Conservation (phyloP, 1,284 basidiomycete genomes). For the Schizopora paradoxa region DNA sequence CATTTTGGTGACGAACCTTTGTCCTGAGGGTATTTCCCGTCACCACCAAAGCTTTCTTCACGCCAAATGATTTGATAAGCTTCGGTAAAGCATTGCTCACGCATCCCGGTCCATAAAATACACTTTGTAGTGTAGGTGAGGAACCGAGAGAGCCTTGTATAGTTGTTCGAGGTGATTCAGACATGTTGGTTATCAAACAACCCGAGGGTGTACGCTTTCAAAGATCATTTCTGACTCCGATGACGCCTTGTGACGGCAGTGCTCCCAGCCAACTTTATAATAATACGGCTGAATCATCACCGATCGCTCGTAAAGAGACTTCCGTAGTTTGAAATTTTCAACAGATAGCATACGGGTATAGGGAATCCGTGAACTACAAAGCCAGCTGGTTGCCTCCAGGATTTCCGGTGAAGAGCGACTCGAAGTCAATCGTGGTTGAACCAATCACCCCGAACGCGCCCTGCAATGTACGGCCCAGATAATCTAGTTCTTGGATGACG, state of each 20-base stretch:
- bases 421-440: slow-evolving; percentile 61
- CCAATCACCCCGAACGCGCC: slow-evolving; percentile 86
- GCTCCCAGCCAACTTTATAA: too few species aligned
- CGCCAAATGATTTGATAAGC: slow-evolving; percentile 47
- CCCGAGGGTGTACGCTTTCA: too few species aligned
- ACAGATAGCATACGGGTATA: too few species aligned
- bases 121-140: slow-evolving; percentile 56
- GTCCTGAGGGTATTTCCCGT: slow-evolving; percentile 64
- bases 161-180: too few species aligned
- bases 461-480: slow-evolving; percentile 72
- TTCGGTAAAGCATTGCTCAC: slow-evolving; percentile 56
- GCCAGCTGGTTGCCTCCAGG: too few species aligned
- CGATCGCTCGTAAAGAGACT: too few species aligned
- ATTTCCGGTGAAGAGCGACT: slow-evolving; percentile 59
- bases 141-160: slow-evolving; percentile 54
- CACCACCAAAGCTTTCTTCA: slow-evolving; percentile 60
- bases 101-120: slow-evolving; percentile 67
- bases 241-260: too few species aligned
- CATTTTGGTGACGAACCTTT: slow-evolving; percentile 41
- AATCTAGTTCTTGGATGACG: slow-evolving; percentile 82
- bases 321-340: too few species aligned
- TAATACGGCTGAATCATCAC: too few species aligned
- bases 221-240: too few species aligned
- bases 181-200: too few species aligned
- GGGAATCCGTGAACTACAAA: too few species aligned